A percentile compares a stretch with the other conserved stretches of the same genome.
Evolutionary conservation across 148 eudicot genomes (phyloP).

Genomic region (Bassia scoparia): DNA sequence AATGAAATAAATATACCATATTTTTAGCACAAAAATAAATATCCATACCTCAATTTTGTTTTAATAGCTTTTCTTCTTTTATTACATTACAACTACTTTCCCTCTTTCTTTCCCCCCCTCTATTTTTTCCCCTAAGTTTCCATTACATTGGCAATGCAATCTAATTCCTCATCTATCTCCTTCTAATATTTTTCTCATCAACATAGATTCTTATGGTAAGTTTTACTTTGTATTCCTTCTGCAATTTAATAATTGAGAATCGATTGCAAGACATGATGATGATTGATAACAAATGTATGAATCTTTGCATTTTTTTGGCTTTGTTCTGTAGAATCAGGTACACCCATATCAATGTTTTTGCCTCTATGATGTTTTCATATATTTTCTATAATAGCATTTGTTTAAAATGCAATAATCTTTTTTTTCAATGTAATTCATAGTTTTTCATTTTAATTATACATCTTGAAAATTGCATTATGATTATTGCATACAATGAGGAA

Average conservation of each 20-base stretch:
- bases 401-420: neutral
- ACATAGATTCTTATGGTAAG: neutral
- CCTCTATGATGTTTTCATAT: neutral
- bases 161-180: neutral
- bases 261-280: neutral
- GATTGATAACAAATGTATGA: neutral
- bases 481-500: no score
- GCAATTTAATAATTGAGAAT: neutral
- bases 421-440: no score
- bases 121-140: neutral
- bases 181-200: neutral
- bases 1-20: no score
- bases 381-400: neutral
- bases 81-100: neutral
- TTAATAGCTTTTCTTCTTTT: neutral
- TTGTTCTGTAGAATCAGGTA: neutral
- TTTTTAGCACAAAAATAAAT: neutral
- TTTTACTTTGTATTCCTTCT: neutral
- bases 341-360: neutral
- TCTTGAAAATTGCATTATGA: no score
- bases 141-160: constrained; percentile 11
- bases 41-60: neutral
- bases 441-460: no score
- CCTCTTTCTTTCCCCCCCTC: neutral
- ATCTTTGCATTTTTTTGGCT: neutral